These are phyloP conservation scores for Bacidia gigantensis DNA, from an alignment of 495 filamentous ascomycete species.

Conservation along the genomic window DNA sequence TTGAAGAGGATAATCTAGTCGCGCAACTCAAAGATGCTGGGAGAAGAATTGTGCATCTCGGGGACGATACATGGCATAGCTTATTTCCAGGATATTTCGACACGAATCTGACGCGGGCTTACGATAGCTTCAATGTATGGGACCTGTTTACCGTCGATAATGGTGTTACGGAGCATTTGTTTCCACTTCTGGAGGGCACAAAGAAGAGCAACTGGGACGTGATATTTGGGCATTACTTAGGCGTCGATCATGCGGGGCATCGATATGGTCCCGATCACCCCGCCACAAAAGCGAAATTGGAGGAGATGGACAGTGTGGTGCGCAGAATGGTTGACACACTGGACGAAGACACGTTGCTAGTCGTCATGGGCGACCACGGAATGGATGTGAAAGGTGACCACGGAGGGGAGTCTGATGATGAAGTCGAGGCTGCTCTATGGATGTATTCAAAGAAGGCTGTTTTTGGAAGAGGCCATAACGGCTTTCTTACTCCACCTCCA, in stretches of 20 bases:
- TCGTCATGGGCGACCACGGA: constrained; percentile 96
- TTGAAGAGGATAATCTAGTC: constrained; percentile 91
- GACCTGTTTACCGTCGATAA: constrained; percentile 95
- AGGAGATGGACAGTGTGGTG: constrained; percentile 79
- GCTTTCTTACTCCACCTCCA: constrained; percentile 48
- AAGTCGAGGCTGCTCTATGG: constrained; percentile 90
- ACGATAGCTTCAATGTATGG: constrained; percentile 97
- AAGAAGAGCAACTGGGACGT: constrained; percentile 72
- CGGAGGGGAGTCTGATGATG: constrained; percentile 89
- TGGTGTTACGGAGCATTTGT: constrained; percentile 83
- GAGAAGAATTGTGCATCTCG: constrained; percentile 79
- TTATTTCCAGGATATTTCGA: constrained; percentile 90
- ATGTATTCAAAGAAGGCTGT: constrained; percentile 82
- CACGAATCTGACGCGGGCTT: constrained; percentile 64
- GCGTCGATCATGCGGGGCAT: constrained; percentile 95
- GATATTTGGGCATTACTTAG: constrained; percentile 82
- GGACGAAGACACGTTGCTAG: constrained; percentile 74
- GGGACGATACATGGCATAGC: constrained; percentile 91
- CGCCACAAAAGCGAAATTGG: constrained; percentile 79
- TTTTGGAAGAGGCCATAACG: constrained; percentile 62
- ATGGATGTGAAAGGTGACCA: constrained; percentile 98
- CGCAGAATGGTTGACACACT: constrained; percentile 54
- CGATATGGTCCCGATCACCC: constrained; percentile 87
- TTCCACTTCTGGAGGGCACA: constrained; percentile 57
- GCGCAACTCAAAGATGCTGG: constrained; percentile 67